Evolutionary conservation across 225 moss, liverwort and hornwort genomes (phyloP), one percentile per base, ranked within the genome.

Genomic region (Anthoceros angustus): DNA sequence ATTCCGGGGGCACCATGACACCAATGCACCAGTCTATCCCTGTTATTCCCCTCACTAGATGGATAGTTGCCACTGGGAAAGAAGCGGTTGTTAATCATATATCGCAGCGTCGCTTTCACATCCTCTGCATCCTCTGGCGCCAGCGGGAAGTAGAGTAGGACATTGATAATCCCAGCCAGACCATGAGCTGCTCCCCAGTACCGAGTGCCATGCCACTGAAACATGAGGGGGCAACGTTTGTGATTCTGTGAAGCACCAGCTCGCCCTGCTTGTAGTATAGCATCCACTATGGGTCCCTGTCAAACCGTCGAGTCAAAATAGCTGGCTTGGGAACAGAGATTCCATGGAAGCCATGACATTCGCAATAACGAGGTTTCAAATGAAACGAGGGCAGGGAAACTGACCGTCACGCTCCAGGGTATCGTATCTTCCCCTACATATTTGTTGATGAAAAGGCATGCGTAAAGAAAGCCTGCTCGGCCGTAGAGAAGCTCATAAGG

Each of bases 161-260:
- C 87, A 64, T 90, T 87, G 75, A 90, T 83, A 67, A 94, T 87
- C 39, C 93, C 90, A 20, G 86, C 86, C 55, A 93, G 77, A 45
- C 93, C 93, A 77, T 93, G 90, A 40, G 93, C 90, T 62, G 87
- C 90, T 73, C 93, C 93, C 93, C 87, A 94, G 63, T 94, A 94
- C 21, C 86, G 90, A 65, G 93, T 90, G 66, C 93, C 90, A 70
- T 94, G 90, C 90, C 90, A 94, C 66, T 90, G 86, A 70, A 81
- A 94, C 94, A 94, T 94, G 71, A 94, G 66, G 40, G 94, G 94
- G 48, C 84, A 80, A 42, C 84, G 77, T 25, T 86, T 55, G 55
- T 55, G 55, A 15, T 55, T 84, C 65, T 84, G 80, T 49, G 76
- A 80, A 68, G 90, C 83, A 80, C 94, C 90, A 41, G 94, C 87